Percentiles rank a stretch among this genome's conserved stretches.
Conservation (phyloP, 2,329 filamentous ascomycete genomes). For the Beauveria sp. region DNA sequence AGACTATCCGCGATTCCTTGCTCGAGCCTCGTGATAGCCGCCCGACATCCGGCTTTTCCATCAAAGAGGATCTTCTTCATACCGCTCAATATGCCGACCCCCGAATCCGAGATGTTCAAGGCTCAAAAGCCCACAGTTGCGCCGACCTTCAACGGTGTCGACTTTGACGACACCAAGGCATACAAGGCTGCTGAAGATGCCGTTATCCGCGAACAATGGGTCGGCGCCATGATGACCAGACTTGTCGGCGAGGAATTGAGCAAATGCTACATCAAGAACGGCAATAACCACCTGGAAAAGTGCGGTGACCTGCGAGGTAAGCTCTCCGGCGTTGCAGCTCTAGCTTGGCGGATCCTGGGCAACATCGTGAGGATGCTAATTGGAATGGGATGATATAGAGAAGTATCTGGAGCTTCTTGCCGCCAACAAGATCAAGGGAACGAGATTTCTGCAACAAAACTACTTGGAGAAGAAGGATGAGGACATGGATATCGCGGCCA, state of each 20-base stretch:
- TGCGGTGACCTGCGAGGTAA: conserved; percentile 74
- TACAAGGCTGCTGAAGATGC: conserved; percentile 79
- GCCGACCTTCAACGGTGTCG: conserved; percentile 78
- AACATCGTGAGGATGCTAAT: conserved; percentile 10
- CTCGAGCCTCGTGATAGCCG: conserved; percentile 1
- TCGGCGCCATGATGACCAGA: conserved; percentile 80
- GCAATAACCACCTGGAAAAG: conserved; percentile 84
- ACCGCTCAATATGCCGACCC: conserved; percentile 58
- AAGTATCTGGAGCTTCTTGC: conserved; percentile 73
- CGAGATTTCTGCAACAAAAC: conserved; percentile 73
- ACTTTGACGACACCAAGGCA: conserved; percentile 74
- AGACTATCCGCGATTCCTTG: neutral
- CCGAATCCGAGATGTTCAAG: conserved; percentile 75
- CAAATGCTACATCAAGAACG: conserved; percentile 79
- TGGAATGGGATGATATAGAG: conserved; percentile 40
- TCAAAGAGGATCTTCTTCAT: neutral
- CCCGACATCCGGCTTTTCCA: neutral
- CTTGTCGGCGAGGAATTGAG: conserved; percentile 74
- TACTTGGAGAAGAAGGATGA: conserved; percentile 51
- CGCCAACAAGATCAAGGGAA: conserved; percentile 69
- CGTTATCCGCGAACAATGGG: conserved; percentile 81
- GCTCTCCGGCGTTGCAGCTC: conserved; percentile 23
- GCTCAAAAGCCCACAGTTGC: conserved; percentile 76
- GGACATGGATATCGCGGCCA: conserved; percentile 29
- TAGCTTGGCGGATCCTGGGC: neutral